Conservation (phyloP, 2,329 filamentous ascomycete genomes). For the Alternaria consortialis region DNA sequence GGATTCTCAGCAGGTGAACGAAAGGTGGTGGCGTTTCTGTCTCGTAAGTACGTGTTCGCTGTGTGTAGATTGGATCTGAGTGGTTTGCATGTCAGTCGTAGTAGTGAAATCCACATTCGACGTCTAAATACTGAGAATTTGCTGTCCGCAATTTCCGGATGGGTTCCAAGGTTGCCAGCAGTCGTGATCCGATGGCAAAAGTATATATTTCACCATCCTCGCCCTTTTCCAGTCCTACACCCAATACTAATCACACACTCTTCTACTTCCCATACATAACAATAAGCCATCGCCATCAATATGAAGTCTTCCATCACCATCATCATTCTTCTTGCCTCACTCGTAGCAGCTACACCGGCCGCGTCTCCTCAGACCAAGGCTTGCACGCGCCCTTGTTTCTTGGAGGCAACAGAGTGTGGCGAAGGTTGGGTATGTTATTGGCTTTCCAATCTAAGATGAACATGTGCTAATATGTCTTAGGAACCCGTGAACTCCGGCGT, state of each 20-base stretch:
- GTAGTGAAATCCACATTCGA: neutral
- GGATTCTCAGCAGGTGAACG: neutral
- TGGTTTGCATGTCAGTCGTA: neutral
- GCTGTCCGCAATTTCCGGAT: neutral
- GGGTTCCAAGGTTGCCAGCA: neutral
- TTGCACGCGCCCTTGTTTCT: neutral
- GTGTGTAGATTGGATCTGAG: neutral
- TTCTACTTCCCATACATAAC: neutral
- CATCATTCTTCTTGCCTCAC: neutral
- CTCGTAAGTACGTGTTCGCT: neutral
- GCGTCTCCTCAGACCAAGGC: neutral
- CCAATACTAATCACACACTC: neutral
- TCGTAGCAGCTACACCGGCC: neutral
- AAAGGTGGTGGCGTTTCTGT: neutral
- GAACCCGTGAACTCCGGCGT: neutral
- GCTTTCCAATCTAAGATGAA: neutral
- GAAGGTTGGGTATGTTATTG: neutral
- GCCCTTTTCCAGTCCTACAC: neutral
- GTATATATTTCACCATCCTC: neutral
- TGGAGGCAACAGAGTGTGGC: neutral
- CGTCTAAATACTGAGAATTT: neutral
- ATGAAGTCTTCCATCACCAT: neutral
- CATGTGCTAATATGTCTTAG: neutral
- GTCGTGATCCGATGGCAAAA: neutral
- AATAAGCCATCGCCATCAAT: neutral